phyloP scores from a whole-genome alignment of 192 early-diverging fungal genomes.

The Backusella parvicylindrica region DNA sequence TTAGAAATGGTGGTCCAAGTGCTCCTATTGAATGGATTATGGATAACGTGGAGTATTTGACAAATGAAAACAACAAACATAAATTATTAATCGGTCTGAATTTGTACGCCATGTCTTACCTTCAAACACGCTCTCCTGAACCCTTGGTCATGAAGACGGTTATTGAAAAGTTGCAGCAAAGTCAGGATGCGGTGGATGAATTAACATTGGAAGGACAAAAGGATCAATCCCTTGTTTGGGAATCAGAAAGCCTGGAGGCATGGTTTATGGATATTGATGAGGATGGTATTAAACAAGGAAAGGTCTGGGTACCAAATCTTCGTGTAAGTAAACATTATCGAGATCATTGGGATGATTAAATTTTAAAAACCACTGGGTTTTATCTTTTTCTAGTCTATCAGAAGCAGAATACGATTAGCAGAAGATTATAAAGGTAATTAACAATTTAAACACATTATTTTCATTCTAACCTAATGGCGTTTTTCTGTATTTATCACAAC shows the following conservation, averaged over 20 bases:
- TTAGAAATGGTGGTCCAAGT: conserved; percentile 27
- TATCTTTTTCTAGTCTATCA: conserved; percentile 18
- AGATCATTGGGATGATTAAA: neutral
- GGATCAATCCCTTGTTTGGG: conserved; percentile 14
- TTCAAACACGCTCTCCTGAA: neutral
- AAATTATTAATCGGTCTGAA: conserved; percentile 37
- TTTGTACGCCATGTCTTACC: conserved; percentile 32
- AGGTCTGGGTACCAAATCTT: conserved; percentile 26
- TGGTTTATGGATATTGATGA: conserved; percentile 26
- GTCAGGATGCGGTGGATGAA: neutral
- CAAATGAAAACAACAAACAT: conserved; percentile 22
- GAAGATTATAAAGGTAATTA: conserved; percentile 33
- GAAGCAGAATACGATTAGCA: conserved; percentile 25
- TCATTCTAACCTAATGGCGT: too few relatives aligned
- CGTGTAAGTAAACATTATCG: conserved; percentile 13
- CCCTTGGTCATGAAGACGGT: conserved; percentile 21
- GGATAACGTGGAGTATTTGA: conserved; percentile 34
- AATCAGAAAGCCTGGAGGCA: conserved; percentile 17
- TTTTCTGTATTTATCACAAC: neutral
- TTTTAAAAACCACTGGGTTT: neutral
- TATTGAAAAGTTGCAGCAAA: neutral
- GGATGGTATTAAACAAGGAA: conserved; percentile 17
- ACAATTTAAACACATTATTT: too few relatives aligned
- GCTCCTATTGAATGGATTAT: conserved; percentile 38
- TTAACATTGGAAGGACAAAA: neutral